These are phyloP conservation scores for Aspergillus sp. DNA, from an alignment of 2,329 filamentous ascomycete species.

Conservation along the genomic window DNA sequence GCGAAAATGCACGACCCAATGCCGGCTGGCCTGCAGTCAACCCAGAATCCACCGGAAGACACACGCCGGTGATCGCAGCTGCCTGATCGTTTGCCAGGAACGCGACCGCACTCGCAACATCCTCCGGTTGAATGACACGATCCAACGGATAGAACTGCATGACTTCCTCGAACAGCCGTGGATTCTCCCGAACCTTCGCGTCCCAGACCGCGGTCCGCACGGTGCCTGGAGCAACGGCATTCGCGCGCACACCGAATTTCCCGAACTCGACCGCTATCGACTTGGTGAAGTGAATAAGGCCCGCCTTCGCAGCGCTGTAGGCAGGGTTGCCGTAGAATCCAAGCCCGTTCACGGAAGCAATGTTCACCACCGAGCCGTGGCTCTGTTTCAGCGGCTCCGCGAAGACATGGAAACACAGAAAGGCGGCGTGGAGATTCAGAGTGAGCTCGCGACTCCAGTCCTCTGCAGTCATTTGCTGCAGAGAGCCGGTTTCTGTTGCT, in stretches of 20 bases:
- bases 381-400: slow-evolving; percentile 8
- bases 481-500: slow-evolving; percentile 12
- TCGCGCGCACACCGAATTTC: slow-evolving; percentile 31
- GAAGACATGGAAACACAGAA: slow-evolving; percentile 12
- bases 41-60: slow-evolving; percentile 14
- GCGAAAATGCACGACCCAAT: slow-evolving; percentile 12
- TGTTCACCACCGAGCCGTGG: slow-evolving; percentile 10
- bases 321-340: slow-evolving; percentile 14
- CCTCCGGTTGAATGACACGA: slow-evolving; percentile 12
- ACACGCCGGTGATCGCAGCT: slow-evolving; percentile 10
- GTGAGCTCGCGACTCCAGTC: slow-evolving; percentile 11
- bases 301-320: slow-evolving; percentile 34
- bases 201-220: slow-evolving; percentile 12
- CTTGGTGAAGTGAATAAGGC: slow-evolving; percentile 31
- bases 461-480: slow-evolving; percentile 12
- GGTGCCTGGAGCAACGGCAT: slow-evolving; percentile 25
- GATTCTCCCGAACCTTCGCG: slow-evolving; percentile 2
- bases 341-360: slow-evolving; percentile 14
- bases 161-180: slow-evolving; percentile 6
- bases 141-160: slow-evolving; percentile 16
- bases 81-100: neutral
- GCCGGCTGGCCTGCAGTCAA: slow-evolving; percentile 15
- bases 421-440: slow-evolving; percentile 13
- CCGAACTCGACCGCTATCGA: slow-evolving; percentile 25
- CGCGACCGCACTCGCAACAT: slow-evolving; percentile 18